Base-by-base conservation (phyloP, 495 filamentous ascomycete genomes). In the Mytilinidion resinicola region DNA sequence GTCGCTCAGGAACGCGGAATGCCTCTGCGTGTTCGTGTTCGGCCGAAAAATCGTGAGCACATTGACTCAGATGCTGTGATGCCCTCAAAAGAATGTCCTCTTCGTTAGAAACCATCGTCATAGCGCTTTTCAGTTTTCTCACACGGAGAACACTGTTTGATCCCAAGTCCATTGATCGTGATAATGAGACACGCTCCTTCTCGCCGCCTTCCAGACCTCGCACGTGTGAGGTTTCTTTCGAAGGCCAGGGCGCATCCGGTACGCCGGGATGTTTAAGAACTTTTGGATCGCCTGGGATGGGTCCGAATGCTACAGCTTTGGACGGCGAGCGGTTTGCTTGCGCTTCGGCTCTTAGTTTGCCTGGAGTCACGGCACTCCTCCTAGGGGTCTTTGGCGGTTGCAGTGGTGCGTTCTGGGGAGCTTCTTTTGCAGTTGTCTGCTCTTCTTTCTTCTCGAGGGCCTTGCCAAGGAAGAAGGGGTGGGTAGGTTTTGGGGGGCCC, bases 391-490 rank as follows among this genome's bases (percentile, higher is more conserved):
- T 52, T 49, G 51, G 59, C n/a, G 66, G 65, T 39, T 61, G 64
- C 51, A 48, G 49, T 51, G 34, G 33, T 47, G 7, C 42, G 33
- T 36, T 60, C 51, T 65, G 53, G 30, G 66, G 53, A 3, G 30
- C 8, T 11, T 38, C 15, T 61, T 69, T 42, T 61, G 9, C n/a
- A n/a, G 47, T 3, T 8, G 33, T 17, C 35, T 20, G 8, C 10
- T 62, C 55, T 21, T 66, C 46, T 35, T 59, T 59, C 12, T 52
- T 55, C 11, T 17, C 25, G 10, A 37, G 38, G 7, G 58, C 1
- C 56, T 80, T 81, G 6, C 76, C 77, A 5, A 77, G 52, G 66
- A 96, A 96, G 66, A 96, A 95, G 0, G 91, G 91, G 73, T 95
- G 91, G 0, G 87, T 86, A 2, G 80, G 58, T 65, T 88, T 95